Evolutionary conservation across 192 early-diverging fungal species (phyloP).

Genomic region (Linnemannia zychae): DNA sequence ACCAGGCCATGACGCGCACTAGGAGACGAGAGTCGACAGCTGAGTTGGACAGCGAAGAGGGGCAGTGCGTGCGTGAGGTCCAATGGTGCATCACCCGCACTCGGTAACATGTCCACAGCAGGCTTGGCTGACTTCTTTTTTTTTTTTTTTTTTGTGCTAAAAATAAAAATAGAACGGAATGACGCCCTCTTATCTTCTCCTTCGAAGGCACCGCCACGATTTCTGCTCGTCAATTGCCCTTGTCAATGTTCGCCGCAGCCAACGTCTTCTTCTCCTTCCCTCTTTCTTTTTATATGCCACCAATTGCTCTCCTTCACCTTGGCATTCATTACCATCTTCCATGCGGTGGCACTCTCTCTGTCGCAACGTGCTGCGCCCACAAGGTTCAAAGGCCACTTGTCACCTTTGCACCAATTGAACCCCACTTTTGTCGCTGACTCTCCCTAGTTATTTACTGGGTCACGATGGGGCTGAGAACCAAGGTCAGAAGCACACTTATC

Average conservation of each 20-base stretch:
- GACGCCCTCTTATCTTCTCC: background rate
- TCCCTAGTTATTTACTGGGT: no score
- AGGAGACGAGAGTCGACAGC: background rate
- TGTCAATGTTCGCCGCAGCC: background rate
- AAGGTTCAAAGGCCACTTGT: no score
- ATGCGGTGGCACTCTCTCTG: no score
- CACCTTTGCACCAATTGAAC: no score
- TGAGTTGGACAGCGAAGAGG: background rate
- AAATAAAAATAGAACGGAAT: constrained; percentile 2
- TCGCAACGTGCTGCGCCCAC: no score
- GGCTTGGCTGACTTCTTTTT: background rate
- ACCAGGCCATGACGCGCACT: background rate
- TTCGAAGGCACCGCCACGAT: background rate
- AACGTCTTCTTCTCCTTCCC: background rate
- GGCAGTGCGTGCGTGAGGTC: background rate
- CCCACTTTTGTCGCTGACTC: no score
- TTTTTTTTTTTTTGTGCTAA: background rate
- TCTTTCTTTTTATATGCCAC: background rate
- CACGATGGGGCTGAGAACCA: no score
- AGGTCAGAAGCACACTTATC: no score
- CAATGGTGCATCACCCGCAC: no score
- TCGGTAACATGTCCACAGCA: no score
- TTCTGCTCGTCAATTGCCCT: background rate
- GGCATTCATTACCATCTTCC: no score
- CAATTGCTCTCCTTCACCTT: background rate